phyloP scores from a whole-genome alignment of 2,329 filamentous ascomycete species.

The Beauveria caledonica region DNA sequence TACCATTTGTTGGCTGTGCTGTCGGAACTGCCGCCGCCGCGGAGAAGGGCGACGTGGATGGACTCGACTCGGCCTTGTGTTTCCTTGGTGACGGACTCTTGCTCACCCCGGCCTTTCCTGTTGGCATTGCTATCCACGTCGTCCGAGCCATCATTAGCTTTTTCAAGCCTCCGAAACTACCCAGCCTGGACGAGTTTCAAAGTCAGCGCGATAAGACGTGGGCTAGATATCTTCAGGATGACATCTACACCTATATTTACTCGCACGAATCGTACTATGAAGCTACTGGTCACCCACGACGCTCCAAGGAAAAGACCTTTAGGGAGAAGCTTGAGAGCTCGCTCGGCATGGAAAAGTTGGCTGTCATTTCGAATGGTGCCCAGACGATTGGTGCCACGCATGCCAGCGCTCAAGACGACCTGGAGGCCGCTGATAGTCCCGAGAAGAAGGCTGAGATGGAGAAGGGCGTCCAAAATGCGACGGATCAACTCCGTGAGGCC shows the following conservation, averaged over 20 bases:
- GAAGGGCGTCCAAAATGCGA: neutral
- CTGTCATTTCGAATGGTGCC: neutral
- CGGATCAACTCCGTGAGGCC: neutral
- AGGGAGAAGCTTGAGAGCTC: neutral
- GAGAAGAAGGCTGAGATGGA: neutral
- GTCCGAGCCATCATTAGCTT: neutral
- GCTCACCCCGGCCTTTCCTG: neutral
- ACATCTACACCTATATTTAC: neutral
- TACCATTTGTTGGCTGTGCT: conserved; percentile 5
- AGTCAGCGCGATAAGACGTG: neutral
- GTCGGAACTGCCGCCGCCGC: neutral
- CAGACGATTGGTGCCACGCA: neutral
- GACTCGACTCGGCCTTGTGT: neutral
- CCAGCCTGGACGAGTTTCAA: neutral
- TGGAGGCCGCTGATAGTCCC: neutral
- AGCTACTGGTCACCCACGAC: neutral
- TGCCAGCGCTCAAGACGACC: neutral
- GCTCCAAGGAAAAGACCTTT: neutral
- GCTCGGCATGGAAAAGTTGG: neutral
- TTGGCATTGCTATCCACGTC: conserved; percentile 1
- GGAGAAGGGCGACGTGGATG: neutral
- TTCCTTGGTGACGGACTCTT: neutral
- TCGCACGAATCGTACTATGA: neutral
- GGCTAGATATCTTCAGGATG: neutral
- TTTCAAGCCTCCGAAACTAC: neutral